phyloP scores from a whole-genome alignment of 2,329 filamentous ascomycete genomes.

The Pseudocercospora fuligena region DNA sequence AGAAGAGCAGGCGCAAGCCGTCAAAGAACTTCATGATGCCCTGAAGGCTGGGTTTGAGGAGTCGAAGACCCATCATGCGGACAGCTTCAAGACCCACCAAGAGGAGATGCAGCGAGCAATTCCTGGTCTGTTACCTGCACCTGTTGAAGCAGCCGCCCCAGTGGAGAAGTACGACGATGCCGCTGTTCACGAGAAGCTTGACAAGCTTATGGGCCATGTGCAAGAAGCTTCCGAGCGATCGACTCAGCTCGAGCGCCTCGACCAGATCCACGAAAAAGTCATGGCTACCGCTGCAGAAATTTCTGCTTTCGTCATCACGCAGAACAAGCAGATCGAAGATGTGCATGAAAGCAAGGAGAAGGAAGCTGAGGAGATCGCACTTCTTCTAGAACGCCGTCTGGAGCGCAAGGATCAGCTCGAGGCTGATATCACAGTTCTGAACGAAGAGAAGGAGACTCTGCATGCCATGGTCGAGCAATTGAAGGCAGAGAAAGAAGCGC shows the following conservation, averaged over 20 bases:
- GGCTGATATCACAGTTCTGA: constrained; percentile 51
- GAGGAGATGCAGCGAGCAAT: constrained; percentile 49
- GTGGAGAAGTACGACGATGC: constrained; percentile 70
- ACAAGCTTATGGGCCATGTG: constrained; percentile 65
- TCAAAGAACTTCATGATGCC: constrained; percentile 50
- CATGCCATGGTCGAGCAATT: constrained; percentile 62
- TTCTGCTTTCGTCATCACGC: constrained; percentile 76
- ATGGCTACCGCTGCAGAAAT: constrained; percentile 83
- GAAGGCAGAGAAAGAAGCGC: constrained; percentile 72
- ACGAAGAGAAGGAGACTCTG: constrained; percentile 53
- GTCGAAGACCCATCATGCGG: constrained; percentile 42
- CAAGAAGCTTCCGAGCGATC: constrained; percentile 71
- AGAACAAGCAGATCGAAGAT: constrained; percentile 74
- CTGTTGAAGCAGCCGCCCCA: constrained; percentile 39
- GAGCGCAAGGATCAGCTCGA: constrained; percentile 67
- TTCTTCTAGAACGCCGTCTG: constrained; percentile 78
- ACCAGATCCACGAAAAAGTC: constrained; percentile 88
- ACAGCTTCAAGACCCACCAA: constrained; percentile 45
- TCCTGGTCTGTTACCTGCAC: constrained; percentile 52
- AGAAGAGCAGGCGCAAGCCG: constrained; percentile 47
- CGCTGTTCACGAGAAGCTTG: constrained; percentile 49
- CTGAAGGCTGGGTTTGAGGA: constrained; percentile 50
- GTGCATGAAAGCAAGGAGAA: constrained; percentile 80
- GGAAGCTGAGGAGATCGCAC: constrained; percentile 76
- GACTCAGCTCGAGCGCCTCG: constrained; percentile 77